Base-by-base conservation (phyloP, 768 basidiomycete species). In the Chalciporus pseudorubinellus region DNA sequence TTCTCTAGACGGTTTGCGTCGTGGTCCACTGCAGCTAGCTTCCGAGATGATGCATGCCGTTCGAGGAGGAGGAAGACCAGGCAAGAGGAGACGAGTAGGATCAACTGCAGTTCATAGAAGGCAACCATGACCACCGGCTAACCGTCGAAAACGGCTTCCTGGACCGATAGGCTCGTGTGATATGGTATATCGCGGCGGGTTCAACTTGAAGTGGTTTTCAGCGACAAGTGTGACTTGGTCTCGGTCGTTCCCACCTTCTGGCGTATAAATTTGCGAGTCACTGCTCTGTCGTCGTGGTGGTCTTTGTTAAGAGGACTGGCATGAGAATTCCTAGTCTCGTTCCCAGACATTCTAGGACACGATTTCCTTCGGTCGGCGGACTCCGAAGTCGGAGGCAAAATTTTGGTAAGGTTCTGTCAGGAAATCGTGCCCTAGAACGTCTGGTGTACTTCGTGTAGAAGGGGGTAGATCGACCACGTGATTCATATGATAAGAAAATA, bases 61-160 rank as follows among this genome's bases (percentile, higher is more conserved):
- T 75, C 72, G 9, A 76, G 49, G 34, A 72, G 48, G 13, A 77
- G 66, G 34, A 68, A 62, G 46, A 69, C 51, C 39, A 67, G 46
- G 48, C 73, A 74, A 33, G 69, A 62, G n/a, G 56, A 57, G 22
- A 63, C 57, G 20, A 77, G 66, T 11, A 72, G 48, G 29, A 71
- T 57, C 33, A 75, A 55, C 50, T 77, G 74, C n/a, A 65, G 51
- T 54, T 77, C 74, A 48, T 76, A 76, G 61, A 77, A 77, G 43
- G 56, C 57, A 26, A 58, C 45, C 69, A 69, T 70, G 22, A 22
- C 52, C 28, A 33, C 28, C 39, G 20, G 21, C 4, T 22, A 55
- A 6, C 22, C 36, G 22, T 28, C 18, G 21, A 22, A 12, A 46
- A 46, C 29, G 26, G 39, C 39, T 18, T 43, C 26, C 22, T 26